Evolutionary conservation across 1,284 basidiomycete species (phyloP), one percentile per base, ranked within the genome.

Genomic region (Boletus semigastroideus): DNA sequence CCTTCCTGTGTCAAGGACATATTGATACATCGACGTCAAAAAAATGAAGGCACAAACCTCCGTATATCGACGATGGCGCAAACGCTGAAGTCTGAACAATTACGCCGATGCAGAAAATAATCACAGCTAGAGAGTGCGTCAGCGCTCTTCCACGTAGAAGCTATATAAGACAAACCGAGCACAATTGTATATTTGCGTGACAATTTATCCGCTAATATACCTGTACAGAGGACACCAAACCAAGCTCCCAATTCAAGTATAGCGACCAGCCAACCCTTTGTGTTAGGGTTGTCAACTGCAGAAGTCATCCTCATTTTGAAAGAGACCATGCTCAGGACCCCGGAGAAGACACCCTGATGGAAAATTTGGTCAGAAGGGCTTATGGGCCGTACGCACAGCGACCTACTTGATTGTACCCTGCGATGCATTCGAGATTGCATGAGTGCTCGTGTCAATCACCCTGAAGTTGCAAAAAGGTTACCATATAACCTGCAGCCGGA

Each of bases 101-200:
- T 42, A 87, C 86, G 53, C 86, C 86, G 49, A 87, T 68, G 59
- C 82, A 82, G 71, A 87, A 87, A 19, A 88, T 70, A 25, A 78
- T 52, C 13, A 87, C 84, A 55, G 86, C 84, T 84, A 56, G 25
- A 43, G 42, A 31, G 52, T 44, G 44, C 27, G 53, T 52, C 41
- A 48, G 47, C 7, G 25, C n/a, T 20, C 19, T 36, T 48, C 22
- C 13, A 28, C 9, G 22, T 20, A 17, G 20, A 39, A 28, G 12
- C 14, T 11, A 25, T 34, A 42, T 30, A 30, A 30, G 13, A 65
- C 72, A 51, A 44, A 84, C 84, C 85, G 36, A 83, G 64, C 33
- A 87, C 70, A 57, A 87, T 87, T 1, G 85, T 86, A 61, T 82
- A 85, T 65, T 87, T 87, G 46, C 87, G 74, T 13, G 86, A 88